Conservation (phyloP, 257 asterid genomes). For the Parsonsia alboflavescens region DNA sequence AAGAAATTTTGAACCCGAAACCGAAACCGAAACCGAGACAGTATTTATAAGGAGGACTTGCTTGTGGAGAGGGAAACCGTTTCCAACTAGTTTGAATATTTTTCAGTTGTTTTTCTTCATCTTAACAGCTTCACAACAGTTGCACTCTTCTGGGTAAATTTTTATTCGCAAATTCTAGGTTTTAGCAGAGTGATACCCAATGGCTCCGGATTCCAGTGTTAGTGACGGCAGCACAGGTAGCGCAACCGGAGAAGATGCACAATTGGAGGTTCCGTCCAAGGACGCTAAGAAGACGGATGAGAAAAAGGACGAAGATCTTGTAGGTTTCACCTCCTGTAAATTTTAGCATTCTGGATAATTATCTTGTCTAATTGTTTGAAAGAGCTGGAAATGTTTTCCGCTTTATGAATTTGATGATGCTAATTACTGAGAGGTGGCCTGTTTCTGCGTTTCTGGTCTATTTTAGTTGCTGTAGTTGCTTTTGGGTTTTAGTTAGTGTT, state of each 20-base stretch:
- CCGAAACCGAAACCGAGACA: background rate
- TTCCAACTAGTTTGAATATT: background rate
- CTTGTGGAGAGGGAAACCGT: background rate
- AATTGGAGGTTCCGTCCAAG: slow-evolving; percentile 56
- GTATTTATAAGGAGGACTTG: background rate
- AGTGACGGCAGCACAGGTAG: slow-evolving; percentile 43
- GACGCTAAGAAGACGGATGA: slow-evolving; percentile 92
- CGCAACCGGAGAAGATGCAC: slow-evolving; percentile 47
- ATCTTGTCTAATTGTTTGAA: background rate
- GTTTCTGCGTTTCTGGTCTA: background rate
- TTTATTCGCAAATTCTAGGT: slow-evolving; percentile 17
- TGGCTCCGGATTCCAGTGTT: slow-evolving; percentile 37
- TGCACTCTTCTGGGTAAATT: background rate
- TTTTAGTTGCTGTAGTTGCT: background rate
- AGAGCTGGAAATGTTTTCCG: background rate
- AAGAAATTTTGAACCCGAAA: background rate
- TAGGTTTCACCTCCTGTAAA: slow-evolving; percentile 28
- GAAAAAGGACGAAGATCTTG: slow-evolving; percentile 94
- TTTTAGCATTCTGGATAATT: background rate
- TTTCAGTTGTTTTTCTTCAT: background rate
- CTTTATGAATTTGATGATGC: background rate
- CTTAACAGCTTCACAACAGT: background rate
- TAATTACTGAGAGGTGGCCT: background rate
- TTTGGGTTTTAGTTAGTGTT: background rate
- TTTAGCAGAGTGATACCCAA: slow-evolving; percentile 11